A percentile compares a stretch with the other conserved stretches of the same genome.
These are phyloP conservation scores for Patellifolia procumbens DNA, from an alignment of 179 eudicot species.

Conservation along the genomic window DNA sequence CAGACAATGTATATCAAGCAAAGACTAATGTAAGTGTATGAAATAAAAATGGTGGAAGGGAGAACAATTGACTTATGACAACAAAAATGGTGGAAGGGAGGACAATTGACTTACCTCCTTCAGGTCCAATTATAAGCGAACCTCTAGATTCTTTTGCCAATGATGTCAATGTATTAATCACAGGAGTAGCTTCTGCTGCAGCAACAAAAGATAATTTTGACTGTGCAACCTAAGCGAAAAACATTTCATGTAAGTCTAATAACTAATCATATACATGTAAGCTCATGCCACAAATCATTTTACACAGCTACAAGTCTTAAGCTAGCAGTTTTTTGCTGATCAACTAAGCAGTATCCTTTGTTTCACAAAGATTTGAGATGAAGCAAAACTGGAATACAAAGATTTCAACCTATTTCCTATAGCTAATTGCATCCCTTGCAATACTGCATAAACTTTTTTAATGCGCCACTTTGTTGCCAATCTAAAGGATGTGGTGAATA, in stretches of 20 bases:
- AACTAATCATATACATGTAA: neutral
- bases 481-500: neutral
- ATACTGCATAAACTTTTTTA: neutral
- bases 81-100: neutral
- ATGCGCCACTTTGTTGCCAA: neutral
- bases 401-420: no score
- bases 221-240: slow-evolving; percentile 49
- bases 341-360: neutral
- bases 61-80: slow-evolving; percentile 35
- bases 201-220: slow-evolving; percentile 77
- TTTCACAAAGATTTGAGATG: neutral
- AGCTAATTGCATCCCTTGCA: neutral
- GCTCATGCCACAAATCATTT: neutral
- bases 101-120: slow-evolving; percentile 73
- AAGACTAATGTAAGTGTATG: neutral
- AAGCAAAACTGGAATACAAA: neutral
- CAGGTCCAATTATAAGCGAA: slow-evolving; percentile 81
- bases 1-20: neutral
- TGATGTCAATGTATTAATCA: slow-evolving; percentile 50
- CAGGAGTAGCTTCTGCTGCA: slow-evolving; percentile 77
- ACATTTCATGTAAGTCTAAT: neutral
- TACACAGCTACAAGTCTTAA: neutral
- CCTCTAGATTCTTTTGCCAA: slow-evolving; percentile 51
- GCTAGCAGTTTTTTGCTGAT: neutral
- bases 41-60: neutral